phyloP scores from a whole-genome alignment of 1,139 yeast genomes.

The Tardiomyces digboiensis region DNA sequence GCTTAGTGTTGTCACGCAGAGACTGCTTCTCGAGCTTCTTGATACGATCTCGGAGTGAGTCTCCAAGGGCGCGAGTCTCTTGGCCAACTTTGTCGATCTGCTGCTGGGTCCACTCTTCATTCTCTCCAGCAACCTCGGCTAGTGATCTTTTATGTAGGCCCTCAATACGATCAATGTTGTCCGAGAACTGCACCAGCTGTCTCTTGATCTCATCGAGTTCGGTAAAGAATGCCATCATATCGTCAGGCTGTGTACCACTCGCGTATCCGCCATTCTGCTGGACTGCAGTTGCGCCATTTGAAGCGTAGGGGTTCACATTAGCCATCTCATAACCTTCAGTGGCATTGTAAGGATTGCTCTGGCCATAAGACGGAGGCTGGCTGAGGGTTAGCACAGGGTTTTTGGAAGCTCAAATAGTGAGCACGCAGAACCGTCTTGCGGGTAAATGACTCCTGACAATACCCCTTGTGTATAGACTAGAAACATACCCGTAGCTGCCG shows the following conservation, averaged over 20 bases:
- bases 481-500: not conserved
- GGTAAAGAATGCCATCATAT: conserved; percentile 71
- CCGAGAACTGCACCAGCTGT: conserved; percentile 73
- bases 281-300: not conserved
- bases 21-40: conserved; percentile 69
- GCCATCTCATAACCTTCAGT: not conserved
- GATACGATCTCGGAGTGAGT: conserved; percentile 63
- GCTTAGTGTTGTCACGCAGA: conserved; percentile 63
- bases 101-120: conserved; percentile 58
- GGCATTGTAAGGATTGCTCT: not conserved
- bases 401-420: too few species aligned
- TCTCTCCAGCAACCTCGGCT: conserved; percentile 73
- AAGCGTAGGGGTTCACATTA: not conserved
- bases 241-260: conserved; percentile 24
- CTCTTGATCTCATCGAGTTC: conserved; percentile 77
- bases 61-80: conserved; percentile 74
- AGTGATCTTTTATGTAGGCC: conserved; percentile 73
- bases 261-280: conserved; percentile 1
- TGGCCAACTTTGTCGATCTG: conserved; percentile 71
- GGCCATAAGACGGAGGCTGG: conserved; percentile 1
- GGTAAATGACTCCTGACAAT: too few species aligned
- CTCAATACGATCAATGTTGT: conserved; percentile 67
- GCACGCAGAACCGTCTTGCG: too few species aligned
- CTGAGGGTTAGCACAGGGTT: too few species aligned
- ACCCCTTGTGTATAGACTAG: too few species aligned